Base-by-base conservation (phyloP, 257 asterid species). In the Solanum paucissectum region DNA sequence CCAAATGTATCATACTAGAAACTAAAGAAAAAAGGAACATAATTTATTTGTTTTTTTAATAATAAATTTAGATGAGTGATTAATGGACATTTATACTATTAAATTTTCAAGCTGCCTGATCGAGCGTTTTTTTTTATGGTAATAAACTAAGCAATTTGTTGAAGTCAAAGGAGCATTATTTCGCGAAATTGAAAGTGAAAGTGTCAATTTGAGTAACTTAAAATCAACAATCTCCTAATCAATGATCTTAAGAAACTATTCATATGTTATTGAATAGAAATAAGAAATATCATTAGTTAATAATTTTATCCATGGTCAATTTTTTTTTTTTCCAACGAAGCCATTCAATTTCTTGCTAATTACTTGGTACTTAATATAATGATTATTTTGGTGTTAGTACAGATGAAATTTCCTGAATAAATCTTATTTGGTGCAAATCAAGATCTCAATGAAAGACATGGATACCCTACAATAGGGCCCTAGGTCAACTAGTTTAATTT, bases 391-490 rank as follows among this genome's bases (percentile, higher is more conserved):
- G 38, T 40, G 33, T 37, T n/a, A 37, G 5, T 13, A 14, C 38
- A 69, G 14, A 69, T 34, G 3, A 32, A 32, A 34, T 36, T 73
- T 73, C 5, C 18, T 20, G 5, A 34, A 20, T 9, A 18, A 34
- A 34, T 29, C 23, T 77, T n/a, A 7, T 76, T 76, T 76, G 25
- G 25, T 40, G 55, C 36, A 27, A 42, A 25, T 6, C 40, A 79
- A 44, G 85, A 52, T 40, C 18, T 46, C 34, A 52, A 60, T 87
- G 82, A 66, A 64, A 36, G n/a, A 40, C 79, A 72, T 27, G 8
- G 27, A 46, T 29, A 21, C 87, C 92, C 89, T 85, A 85, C 87
- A 52, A 16, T 44, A 85, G 75, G 89, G 60, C 85, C 88, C 89
- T 84, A 32, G 20, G 52, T 87, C 62, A 85, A 64, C 77, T 32